Evolutionary conservation across 2,329 filamentous ascomycete genomes (phyloP), one percentile per base, ranked within the genome.

Genomic region (Decorospora gaudefroyi): DNA sequence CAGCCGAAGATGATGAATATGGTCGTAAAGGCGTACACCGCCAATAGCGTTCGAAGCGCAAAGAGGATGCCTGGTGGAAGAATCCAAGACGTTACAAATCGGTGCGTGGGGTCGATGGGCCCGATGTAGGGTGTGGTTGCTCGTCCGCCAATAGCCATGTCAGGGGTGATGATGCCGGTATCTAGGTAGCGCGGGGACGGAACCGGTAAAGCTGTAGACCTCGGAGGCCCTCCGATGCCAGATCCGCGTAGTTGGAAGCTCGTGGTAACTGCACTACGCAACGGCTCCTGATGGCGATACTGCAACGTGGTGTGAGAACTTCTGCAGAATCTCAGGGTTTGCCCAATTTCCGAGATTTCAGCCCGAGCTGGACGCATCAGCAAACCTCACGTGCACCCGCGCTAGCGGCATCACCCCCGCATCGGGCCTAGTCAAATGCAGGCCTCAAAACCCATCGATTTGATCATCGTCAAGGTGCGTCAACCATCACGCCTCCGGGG

Each of bases 61-160:
- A 82, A 84, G 33, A 92, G 76, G 1, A 78, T 59, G 59, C 78
- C 78, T 0, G 88, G 86, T 16, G 82, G 71, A n/a, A 95, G 70
- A 6, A 91, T 69, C 88, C 88, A 95, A 10, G 88, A 95, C 11
- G 88, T 93, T 68, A 84, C 82, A 72, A 87, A 90, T 45, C 85
- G 82, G 69, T 86, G 78, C 28, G 79, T 69, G 18, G 68, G 62
- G 59, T 78, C 76, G 46, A 74, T 71, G 11, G 38, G 42, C 13
- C 48, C 55, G 51, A 74, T 63, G 48, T 55, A 53, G 7, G 55
- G 49, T 12, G 50, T 34, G 17, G 53, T 46, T 30, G 62, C 48
- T 16, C 54, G 53, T 39, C 47, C 56, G 42, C 54, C 58, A 46
- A 61, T 44, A 35, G 60, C 49, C 64, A 69, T 69, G 30, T 23